Evolutionary conservation across 2,329 filamentous ascomycete genomes (phyloP), one percentile per base, ranked within the genome.

Genomic region (Fusarium sp.): DNA sequence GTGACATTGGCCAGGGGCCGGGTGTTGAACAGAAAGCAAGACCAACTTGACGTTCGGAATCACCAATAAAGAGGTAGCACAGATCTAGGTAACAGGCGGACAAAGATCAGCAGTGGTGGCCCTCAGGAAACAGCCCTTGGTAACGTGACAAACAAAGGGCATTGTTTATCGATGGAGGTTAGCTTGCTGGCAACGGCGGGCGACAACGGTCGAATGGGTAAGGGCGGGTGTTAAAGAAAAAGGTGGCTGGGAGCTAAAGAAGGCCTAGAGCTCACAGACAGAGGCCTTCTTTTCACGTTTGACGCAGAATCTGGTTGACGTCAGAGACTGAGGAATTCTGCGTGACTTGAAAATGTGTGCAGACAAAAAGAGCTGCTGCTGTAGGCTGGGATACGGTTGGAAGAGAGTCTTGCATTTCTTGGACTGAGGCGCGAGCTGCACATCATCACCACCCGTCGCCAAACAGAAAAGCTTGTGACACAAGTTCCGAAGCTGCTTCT

Each of bases 1-100:
- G 62, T 65, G 27, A 58, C 62, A 65, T 65, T 59, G 27, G 29
- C 38, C 62, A 65, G 62, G 62, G 62, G 27, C 22, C 13, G 16
- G 31, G 38, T 14, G 33, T 40, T 56, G 47, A 35, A 63, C 61
- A 25, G 31, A 52, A 38, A 40, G 61, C n/a, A 31, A 54, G 54
- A 25, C 31, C 22, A 20, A 35, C 22, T 57, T 38, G 31, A 57
- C 54, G 20, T 35, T 56, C 33, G 54, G 54, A 36, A 54, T 54
- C 50, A 54, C 33, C 20, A 57, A 38, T 27, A 13, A 57, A 57
- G 33, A 57, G 31, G 33, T 36, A 36, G 33, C 33, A 54, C 31
- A 52, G 61, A 63, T 36, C 45, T 56, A 25, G 18, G 36, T 22
- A 29, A 54, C 27, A 11, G 50, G 50, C 27, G n/a, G 50, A 54